Evolutionary conservation across 2,329 filamentous ascomycete genomes (phyloP), one percentile per base, ranked within the genome.

Genomic region (Periconia sp.): DNA sequence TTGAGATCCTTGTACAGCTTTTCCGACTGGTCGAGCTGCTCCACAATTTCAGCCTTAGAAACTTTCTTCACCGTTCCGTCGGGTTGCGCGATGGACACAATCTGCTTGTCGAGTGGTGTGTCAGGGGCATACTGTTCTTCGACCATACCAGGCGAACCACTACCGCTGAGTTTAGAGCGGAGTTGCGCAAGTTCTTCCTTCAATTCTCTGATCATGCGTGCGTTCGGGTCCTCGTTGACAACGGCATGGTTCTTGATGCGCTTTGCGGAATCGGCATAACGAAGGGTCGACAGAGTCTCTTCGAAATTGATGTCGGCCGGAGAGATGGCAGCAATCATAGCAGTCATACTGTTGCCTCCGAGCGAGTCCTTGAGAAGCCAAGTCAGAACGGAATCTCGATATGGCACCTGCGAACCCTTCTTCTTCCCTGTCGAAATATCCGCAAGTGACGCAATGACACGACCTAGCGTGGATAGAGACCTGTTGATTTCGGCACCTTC

Each of bases 221-320:
- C 94, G 66, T 99, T 99, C 33, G 94, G 92, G 73, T 99, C 94
- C 70, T 99, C 94, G 76, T 99, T 99, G 70, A 99, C 88, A 36
- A 99, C 94, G 43, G 94, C 94, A 70, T 99, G 94, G 75, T 99
- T 99, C 89, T 97, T 97, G 80, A 99, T 99, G 60, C 94, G 86
- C 76, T 99, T 99, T 18, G 94, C 94, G 6, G 91, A 96, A 67
- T 99, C 92, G 42, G 95, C 94, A 71, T 99, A 99, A 63, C 95
- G 85, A 19, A 99, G 79, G 1, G 94, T 99, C 67, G 92, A 94
- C 13, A 99, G 79, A 0, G 95, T 99, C 72, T 99, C 94, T 56
- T 99, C 94, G 66, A 95, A 97, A 73, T 99, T 99, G 76, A 97
- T 97, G 72, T 99, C 94, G 40, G 94, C 94, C 4, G 94, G 94